These are phyloP conservation scores for Fraxinus americana DNA, from an alignment of 257 asterid species.

Conservation along the genomic window DNA sequence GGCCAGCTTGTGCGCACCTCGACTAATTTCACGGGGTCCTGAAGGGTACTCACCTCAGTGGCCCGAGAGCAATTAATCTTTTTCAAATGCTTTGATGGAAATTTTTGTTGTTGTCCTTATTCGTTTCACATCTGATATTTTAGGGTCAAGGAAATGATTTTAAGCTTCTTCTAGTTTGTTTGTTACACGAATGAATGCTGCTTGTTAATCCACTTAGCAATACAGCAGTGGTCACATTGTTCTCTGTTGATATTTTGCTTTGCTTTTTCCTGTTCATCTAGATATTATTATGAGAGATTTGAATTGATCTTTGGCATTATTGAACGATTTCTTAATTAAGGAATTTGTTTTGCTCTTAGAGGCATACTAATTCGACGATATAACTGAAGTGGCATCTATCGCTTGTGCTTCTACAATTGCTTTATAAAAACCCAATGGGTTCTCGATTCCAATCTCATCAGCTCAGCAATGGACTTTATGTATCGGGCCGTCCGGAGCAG, in stretches of 20 bases:
- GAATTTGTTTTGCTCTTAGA: slow-evolving; percentile 30
- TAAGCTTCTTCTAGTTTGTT: neutral
- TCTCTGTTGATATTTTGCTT: slow-evolving; percentile 7
- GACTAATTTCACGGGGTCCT: too few species aligned
- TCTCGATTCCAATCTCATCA: slow-evolving; percentile 94
- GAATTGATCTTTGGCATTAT: slow-evolving; percentile 13
- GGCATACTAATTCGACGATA: slow-evolving; percentile 27
- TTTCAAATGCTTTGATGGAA: neutral
- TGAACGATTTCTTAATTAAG: slow-evolving; percentile 27
- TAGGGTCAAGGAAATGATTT: slow-evolving; percentile 18
- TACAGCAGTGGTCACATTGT: slow-evolving; percentile 1
- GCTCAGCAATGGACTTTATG: slow-evolving; percentile 89
- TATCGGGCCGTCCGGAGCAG: slow-evolving; percentile 90
- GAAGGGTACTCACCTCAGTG: too few species aligned
- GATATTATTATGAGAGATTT: slow-evolving; percentile 8
- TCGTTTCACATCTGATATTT: neutral
- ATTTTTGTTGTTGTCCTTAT: neutral
- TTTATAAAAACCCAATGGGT: slow-evolving; percentile 57
- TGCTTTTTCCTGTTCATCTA: slow-evolving; percentile 15
- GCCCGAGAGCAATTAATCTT: too few species aligned
- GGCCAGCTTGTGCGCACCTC: too few species aligned
- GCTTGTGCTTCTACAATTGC: slow-evolving; percentile 20
- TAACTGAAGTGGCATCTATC: slow-evolving; percentile 22
- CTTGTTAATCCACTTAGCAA: slow-evolving; percentile 3
- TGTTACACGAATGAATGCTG: neutral